Conservation (phyloP, 2,329 filamentous ascomycete genomes). For the Volutella citrinella region DNA sequence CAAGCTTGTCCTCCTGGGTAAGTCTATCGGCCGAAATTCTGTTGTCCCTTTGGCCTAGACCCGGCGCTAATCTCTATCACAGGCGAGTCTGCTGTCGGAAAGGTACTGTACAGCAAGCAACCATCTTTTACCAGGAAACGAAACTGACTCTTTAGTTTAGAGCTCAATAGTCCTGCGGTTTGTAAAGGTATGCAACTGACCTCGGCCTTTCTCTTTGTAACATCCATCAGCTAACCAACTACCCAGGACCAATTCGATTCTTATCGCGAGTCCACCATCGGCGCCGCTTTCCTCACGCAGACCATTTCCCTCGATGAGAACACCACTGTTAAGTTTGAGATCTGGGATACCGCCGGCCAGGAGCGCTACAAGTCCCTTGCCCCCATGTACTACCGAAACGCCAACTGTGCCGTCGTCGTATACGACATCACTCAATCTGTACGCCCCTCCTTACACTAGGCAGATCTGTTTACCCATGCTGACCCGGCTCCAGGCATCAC, state of each 20-base stretch:
- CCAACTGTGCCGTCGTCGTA: conserved; percentile 97
- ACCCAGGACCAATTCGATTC: conserved; percentile 93
- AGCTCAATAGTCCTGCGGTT: conserved; percentile 97
- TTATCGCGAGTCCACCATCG: conserved; percentile 96
- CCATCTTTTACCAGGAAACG: no score
- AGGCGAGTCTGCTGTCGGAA: conserved; percentile 99
- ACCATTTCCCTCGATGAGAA: conserved; percentile 97
- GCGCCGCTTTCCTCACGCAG: conserved; percentile 97
- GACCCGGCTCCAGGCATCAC: conserved; percentile 64
- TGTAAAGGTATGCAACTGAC: conserved; percentile 74
- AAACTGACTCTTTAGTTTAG: conserved; percentile 44
- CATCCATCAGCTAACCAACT: no score
- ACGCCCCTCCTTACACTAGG: conserved; percentile 37
- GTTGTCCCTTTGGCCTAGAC: conserved; percentile 5
- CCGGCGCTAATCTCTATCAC: conserved; percentile 36
- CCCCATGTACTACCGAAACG: conserved; percentile 99
- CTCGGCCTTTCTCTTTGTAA: background rate
- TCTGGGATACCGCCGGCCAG: conserved; percentile 98
- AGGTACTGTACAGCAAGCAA: no score
- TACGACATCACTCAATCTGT: conserved; percentile 99
- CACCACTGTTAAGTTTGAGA: conserved; percentile 99
- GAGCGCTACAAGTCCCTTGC: conserved; percentile 98
- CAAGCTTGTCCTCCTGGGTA: conserved; percentile 96
- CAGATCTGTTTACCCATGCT: conserved; percentile 6
- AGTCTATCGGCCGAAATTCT: conserved; percentile 28